Conservation (phyloP, 495 filamentous ascomycete species). For the Penicillium goetzii region DNA sequence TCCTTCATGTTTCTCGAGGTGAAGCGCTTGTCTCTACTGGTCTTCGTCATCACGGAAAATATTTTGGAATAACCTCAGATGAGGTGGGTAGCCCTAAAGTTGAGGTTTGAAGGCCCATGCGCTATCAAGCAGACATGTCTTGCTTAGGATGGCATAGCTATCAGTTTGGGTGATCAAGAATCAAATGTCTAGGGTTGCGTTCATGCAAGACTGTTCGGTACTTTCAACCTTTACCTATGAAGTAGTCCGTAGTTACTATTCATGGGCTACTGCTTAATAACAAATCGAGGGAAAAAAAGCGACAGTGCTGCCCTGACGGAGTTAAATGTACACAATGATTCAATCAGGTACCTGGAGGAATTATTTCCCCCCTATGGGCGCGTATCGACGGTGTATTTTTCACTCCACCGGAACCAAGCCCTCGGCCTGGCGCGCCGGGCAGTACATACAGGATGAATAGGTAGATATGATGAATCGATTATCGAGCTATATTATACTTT, state of each 20-base stretch:
- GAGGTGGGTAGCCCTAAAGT: not conserved
- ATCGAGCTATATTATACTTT: not conserved
- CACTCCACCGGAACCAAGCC: not conserved
- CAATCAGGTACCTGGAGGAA: constrained; percentile 5
- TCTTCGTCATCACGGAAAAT: not conserved
- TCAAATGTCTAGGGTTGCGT: not conserved
- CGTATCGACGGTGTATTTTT: constrained; percentile 16
- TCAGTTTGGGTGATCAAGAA: not conserved
- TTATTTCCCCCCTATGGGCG: not conserved
- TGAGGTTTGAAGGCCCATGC: not conserved
- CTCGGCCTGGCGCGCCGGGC: not conserved
- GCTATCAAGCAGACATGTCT: not conserved
- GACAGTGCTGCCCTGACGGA: not conserved
- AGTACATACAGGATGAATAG: not conserved
- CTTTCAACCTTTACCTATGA: not conserved
- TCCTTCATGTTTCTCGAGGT: not conserved
- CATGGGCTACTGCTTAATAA: not conserved
- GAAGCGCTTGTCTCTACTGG: not conserved
- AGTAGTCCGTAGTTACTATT: not conserved
- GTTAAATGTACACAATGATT: not conserved
- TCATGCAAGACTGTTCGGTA: not conserved
- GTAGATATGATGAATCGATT: constrained; percentile 5
- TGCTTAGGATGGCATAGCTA: not conserved
- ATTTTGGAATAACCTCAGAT: not conserved
- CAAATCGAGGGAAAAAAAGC: constrained; percentile 4